phyloP scores from a whole-genome alignment of 2,329 filamentous ascomycete species.

The Aspergillus costaricaensis region DNA sequence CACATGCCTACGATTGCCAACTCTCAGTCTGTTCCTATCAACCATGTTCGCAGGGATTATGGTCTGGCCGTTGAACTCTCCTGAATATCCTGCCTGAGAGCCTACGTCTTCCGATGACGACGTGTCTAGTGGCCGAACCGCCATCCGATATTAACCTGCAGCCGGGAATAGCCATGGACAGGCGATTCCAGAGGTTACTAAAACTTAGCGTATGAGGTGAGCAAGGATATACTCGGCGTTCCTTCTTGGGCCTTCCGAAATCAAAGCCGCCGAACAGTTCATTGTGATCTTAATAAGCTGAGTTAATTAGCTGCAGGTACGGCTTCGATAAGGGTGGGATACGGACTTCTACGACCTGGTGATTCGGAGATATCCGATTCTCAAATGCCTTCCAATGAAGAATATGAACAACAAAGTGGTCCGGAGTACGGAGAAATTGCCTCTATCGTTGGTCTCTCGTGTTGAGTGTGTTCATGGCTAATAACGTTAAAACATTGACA shows the following conservation, averaged over 20 bases:
- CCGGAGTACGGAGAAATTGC: neutral
- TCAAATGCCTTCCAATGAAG: neutral
- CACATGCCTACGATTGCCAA: neutral
- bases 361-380: neutral
- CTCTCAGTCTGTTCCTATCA: neutral
- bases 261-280: neutral
- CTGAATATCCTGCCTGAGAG: neutral
- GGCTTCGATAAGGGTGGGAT: constrained; percentile 2
- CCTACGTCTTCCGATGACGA: neutral
- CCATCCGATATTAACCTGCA: neutral
- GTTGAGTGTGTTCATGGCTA: neutral
- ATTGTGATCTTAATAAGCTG: neutral
- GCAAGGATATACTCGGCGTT: neutral
- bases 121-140: neutral
- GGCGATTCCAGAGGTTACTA: neutral
- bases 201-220: neutral
- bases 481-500: constrained; percentile 10
- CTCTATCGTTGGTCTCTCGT: constrained; percentile 1
- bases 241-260: neutral
- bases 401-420: neutral
- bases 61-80: neutral
- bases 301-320: constrained; percentile 4
- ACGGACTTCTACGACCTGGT: neutral
- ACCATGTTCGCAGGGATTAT: neutral
- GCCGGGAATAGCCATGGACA: neutral